Evolutionary conservation across 75 land plant species (phyloP).

Genomic region (Isoetes taiwanensis): DNA sequence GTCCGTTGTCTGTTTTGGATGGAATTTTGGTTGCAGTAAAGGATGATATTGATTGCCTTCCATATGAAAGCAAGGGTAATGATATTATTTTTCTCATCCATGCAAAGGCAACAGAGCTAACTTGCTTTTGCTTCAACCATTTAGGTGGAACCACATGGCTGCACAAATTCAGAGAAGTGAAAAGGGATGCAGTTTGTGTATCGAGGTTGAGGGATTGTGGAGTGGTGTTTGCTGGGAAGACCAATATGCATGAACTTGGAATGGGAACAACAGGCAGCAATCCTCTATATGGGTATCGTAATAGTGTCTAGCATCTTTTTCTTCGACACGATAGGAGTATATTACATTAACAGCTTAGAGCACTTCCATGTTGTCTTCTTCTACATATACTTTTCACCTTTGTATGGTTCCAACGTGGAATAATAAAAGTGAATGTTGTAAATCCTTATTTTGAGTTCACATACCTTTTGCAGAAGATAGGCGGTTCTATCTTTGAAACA

Average conservation of each 20-base stretch:
- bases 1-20: conserved; percentile 60
- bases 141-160: conserved; percentile 79
- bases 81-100: background rate
- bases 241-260: conserved; percentile 94
- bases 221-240: conserved; percentile 72
- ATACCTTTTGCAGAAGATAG: too few relatives aligned
- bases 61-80: conserved; percentile 55
- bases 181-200: conserved; percentile 77
- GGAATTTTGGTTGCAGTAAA: conserved; percentile 74
- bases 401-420: too few relatives aligned
- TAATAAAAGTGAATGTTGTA: too few relatives aligned
- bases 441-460: too few relatives aligned
- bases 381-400: too few relatives aligned
- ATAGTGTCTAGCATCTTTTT: too few relatives aligned
- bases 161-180: conserved; percentile 54
- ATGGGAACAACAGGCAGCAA: conserved; percentile 86
- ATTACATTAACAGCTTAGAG: too few relatives aligned
- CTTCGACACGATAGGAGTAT: too few relatives aligned
- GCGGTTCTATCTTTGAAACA: too few relatives aligned
- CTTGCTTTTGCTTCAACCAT: background rate
- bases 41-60: conserved; percentile 81
- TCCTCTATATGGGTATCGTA: conserved; percentile 70
- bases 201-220: conserved; percentile 84
- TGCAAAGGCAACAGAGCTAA: background rate
- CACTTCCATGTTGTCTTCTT: too few relatives aligned